These are phyloP conservation scores for Ceratobasidium papillatum DNA, from an alignment of 1,284 basidiomycete species.

Conservation along the genomic window DNA sequence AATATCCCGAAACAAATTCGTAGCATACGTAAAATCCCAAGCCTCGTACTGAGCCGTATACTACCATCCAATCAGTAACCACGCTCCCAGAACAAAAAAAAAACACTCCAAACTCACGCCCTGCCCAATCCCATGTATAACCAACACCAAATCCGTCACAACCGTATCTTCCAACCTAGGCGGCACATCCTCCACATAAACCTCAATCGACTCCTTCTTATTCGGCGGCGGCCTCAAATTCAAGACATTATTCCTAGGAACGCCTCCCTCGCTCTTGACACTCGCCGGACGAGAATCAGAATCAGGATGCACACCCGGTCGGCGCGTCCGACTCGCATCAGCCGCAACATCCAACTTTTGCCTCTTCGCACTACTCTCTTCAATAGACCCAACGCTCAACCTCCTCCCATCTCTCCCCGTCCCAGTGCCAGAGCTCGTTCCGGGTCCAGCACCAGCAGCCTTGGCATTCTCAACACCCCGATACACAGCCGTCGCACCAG, in stretches of 20 bases:
- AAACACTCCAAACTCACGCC: constrained; percentile 45
- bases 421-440: not conserved
- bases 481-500: constrained; percentile 55
- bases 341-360: constrained; percentile 24
- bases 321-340: constrained; percentile 36
- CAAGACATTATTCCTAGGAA: not conserved
- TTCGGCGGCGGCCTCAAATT: constrained; percentile 5
- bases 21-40: constrained; percentile 60
- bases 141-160: constrained; percentile 58
- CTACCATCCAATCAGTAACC: constrained; percentile 44
- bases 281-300: constrained; percentile 20
- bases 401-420: constrained; percentile 10
- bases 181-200: constrained; percentile 5
- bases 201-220: constrained; percentile 8
- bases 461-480: constrained; percentile 56
- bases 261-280: constrained; percentile 19
- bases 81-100: not conserved
- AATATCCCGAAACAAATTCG: constrained; percentile 57
- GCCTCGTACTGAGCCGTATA: constrained; percentile 58
- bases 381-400: constrained; percentile 12
- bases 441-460: constrained; percentile 43
- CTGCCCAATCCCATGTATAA: constrained; percentile 60
- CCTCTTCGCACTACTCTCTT: constrained; percentile 11
- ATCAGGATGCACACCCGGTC: constrained; percentile 10
- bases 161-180: constrained; percentile 48